Evolutionary conservation across 2,329 filamentous ascomycete species (phyloP).

Genomic region (Apiospora sp.): DNA sequence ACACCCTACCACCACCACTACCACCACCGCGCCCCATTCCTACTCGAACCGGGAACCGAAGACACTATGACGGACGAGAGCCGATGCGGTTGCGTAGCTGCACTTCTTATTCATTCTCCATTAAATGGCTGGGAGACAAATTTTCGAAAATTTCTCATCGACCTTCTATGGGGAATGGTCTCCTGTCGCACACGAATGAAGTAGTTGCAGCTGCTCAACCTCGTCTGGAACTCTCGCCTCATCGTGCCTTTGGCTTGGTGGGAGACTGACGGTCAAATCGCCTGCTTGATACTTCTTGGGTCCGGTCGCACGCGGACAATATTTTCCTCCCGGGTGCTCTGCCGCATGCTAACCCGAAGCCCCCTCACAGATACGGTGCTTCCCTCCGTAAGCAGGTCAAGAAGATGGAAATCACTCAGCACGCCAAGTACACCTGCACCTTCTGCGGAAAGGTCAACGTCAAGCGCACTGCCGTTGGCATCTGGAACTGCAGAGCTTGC

Average conservation of each 20-base stretch:
- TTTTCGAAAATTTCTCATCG: not conserved
- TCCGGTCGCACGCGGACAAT: not conserved
- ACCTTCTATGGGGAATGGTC: not conserved
- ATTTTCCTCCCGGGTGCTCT: conserved; percentile 10
- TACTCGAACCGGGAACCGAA: conserved; percentile 4
- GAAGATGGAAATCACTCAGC: conserved; percentile 99
- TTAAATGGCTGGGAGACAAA: not conserved
- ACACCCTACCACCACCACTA: not conserved
- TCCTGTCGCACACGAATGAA: not conserved
- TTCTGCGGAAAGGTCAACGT: conserved; percentile 89
- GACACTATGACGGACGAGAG: not conserved
- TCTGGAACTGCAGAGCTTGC: conserved; percentile 97
- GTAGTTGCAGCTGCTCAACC: not conserved
- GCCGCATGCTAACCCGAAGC: conserved; percentile 31
- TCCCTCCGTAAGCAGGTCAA: conserved; percentile 99
- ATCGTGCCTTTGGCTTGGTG: not conserved
- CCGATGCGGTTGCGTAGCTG: not conserved
- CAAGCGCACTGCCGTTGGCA: conserved; percentile 89
- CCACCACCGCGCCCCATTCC: not conserved
- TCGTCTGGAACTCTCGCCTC: not conserved
- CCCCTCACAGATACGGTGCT: conserved; percentile 82
- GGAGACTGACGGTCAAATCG: not conserved
- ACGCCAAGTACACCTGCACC: conserved; percentile 96
- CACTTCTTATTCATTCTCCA: not conserved
- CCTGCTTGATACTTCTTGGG: not conserved